Base-by-base conservation (phyloP, 306 rosid genomes). In the Alnus rubra region DNA sequence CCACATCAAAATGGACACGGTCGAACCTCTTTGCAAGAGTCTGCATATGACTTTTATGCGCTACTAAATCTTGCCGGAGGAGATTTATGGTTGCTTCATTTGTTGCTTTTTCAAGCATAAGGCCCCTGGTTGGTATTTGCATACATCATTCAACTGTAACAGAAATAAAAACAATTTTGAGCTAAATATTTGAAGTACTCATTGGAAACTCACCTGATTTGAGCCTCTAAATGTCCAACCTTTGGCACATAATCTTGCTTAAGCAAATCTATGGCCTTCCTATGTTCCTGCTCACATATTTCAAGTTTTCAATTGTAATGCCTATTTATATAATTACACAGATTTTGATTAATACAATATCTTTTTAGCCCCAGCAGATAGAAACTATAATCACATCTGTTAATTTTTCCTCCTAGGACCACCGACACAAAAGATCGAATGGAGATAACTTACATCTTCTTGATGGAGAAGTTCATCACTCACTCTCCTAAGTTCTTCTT, bases 21-120 rank as follows among this genome's bases (percentile, higher is more conserved):
- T 92, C 92, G 86, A 90, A 79, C 77, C 81, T 87, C 86, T 65
- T 85, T 4, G 91, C 85, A 56, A 90, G 87, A 73, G 84, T 82
- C 70, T 89, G 93, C 75, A 88, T 81, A 56, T 88, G 91, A 58
- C 78, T 81, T 80, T 83, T 89, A 76, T 87, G 92, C 1, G 87
- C 89, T 39, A 82, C 88, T 62, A 90, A 82, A 81, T 92, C 95
- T 76, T 77, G 80, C 47, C 80, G 79, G 63, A 92, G 93, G 74
- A 84, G 88, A 54, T 74, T 82, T 45, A 84, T 72, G 56, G 84
- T 83, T 78, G 91, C 88, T 83, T 89, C 93, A 71, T 73, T 77
- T 44, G 84, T 80, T 49, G 80, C 80, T 84, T 90, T 85, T 65
- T 89, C 88, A 12, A 55, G 79, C 68, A 82, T 76, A 58, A 79